phyloP scores from a whole-genome alignment of 2,329 filamentous ascomycete species.

The Alternaria sp. region DNA sequence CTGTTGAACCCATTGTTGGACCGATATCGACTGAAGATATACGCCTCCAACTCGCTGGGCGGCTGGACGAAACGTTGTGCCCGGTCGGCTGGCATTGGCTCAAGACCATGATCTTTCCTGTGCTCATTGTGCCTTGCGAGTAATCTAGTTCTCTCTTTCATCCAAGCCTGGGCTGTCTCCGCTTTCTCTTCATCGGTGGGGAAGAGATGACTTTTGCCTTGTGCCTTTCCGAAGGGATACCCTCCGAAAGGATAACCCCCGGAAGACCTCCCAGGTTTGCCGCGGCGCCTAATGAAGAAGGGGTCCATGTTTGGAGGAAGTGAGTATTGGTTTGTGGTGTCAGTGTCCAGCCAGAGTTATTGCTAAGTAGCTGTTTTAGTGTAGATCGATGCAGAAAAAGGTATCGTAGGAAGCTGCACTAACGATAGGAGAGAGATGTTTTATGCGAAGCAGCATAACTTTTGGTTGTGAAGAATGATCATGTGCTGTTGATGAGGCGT shows the following conservation, averaged over 20 bases:
- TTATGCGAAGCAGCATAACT: not conserved
- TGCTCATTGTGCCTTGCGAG: not conserved
- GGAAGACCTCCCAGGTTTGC: too few species aligned
- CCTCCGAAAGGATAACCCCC: too few species aligned
- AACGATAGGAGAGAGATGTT: not conserved
- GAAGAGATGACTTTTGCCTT: not conserved
- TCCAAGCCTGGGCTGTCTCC: not conserved
- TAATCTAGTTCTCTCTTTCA: not conserved
- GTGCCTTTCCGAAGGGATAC: not conserved
- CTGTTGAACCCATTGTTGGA: not conserved
- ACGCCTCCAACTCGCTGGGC: not conserved
- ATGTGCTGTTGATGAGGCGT: not conserved
- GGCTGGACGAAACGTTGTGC: not conserved
- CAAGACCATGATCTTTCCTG: not conserved
- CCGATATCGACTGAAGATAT: not conserved
- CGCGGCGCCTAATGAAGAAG: too few species aligned
- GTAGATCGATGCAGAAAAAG: not conserved
- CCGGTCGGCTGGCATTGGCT: not conserved
- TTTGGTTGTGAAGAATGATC: not conserved
- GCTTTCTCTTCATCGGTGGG: not conserved
- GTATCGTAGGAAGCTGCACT: not conserved
- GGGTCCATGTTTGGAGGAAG: too few species aligned
- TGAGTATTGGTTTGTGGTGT: not conserved
- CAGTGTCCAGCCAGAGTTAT: not conserved
- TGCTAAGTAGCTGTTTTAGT: not conserved